Conservation (phyloP, 305 asterid species). For the Fraxinus velutina region DNA sequence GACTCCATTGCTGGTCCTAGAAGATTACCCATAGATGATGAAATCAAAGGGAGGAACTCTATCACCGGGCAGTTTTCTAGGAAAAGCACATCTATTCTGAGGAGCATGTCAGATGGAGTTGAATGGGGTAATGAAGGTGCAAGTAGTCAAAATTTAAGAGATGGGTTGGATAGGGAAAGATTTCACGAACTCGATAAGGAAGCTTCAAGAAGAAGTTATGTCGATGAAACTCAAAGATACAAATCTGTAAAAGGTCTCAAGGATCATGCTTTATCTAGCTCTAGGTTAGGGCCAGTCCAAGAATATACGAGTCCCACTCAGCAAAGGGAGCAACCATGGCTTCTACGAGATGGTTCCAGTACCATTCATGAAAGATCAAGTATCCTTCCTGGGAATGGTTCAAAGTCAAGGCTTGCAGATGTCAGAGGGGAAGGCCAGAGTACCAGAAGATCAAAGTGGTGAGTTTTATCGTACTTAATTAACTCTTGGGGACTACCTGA, state of each 20-base stretch:
- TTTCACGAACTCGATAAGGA: slow-evolving; percentile 45
- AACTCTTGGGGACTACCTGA: neutral
- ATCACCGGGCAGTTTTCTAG: slow-evolving; percentile 41
- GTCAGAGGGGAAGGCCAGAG: slow-evolving; percentile 42
- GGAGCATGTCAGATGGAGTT: slow-evolving; percentile 60
- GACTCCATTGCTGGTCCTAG: slow-evolving; percentile 27
- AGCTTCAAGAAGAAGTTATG: slow-evolving; percentile 45
- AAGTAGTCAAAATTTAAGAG: slow-evolving; percentile 27
- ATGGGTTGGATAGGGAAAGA: slow-evolving; percentile 34
- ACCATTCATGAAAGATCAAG: slow-evolving; percentile 34
- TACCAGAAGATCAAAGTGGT: slow-evolving; percentile 58
- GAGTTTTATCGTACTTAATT: slow-evolving; percentile 20
- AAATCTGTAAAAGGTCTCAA: slow-evolving; percentile 49
- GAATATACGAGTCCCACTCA: slow-evolving; percentile 41
- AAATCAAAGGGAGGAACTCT: slow-evolving; percentile 44
- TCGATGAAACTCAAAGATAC: slow-evolving; percentile 45
- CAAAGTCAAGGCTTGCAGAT: slow-evolving; percentile 53
- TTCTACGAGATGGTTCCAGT: slow-evolving; percentile 36
- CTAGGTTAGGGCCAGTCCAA: slow-evolving; percentile 37
- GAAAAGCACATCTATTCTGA: slow-evolving; percentile 41
- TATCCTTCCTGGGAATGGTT: slow-evolving; percentile 28
- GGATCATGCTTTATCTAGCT: slow-evolving; percentile 41
- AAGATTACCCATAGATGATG: slow-evolving; percentile 34
- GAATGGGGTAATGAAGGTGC: slow-evolving; percentile 45
- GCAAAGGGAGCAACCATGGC: slow-evolving; percentile 47